phyloP scores from a whole-genome alignment of 2,329 filamentous ascomycete genomes.

The Neocucurbitaria cava region DNA sequence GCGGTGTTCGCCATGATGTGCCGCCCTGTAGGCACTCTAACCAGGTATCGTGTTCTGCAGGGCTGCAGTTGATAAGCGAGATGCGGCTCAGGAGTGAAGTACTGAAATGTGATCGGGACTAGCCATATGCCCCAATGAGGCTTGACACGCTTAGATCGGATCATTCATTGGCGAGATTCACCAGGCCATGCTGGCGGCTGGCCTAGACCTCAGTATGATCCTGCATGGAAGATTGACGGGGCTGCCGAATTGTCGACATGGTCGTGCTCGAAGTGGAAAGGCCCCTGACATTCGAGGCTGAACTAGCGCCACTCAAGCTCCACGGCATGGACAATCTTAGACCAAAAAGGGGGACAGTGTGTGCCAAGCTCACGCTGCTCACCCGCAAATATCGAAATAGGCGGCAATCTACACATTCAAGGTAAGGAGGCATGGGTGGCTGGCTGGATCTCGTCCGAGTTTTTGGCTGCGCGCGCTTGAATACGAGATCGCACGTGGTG shows the following conservation, averaged over 20 bases:
- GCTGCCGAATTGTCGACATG: background rate
- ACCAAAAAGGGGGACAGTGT: background rate
- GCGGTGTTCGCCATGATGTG: background rate
- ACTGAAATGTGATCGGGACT: background rate
- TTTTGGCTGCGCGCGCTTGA: background rate
- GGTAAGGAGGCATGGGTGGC: background rate
- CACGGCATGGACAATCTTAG: background rate
- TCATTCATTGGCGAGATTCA: background rate
- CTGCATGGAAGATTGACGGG: background rate
- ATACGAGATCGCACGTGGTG: background rate
- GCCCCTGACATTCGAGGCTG: background rate
- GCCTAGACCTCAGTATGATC: background rate
- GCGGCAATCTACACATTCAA: background rate
- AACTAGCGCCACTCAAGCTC: background rate
- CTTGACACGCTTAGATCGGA: background rate
- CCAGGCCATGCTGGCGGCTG: background rate
- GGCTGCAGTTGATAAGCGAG: background rate
- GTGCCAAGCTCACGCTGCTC: background rate
- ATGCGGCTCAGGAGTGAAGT: background rate
- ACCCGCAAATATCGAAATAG: background rate
- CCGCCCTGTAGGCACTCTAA: background rate
- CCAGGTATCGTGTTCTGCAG: background rate
- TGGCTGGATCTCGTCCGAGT: background rate
- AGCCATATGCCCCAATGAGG: background rate
- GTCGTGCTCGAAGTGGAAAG: background rate